Conservation (phyloP, 306 rosid genomes). For the Trichosanthes cucumerina region DNA sequence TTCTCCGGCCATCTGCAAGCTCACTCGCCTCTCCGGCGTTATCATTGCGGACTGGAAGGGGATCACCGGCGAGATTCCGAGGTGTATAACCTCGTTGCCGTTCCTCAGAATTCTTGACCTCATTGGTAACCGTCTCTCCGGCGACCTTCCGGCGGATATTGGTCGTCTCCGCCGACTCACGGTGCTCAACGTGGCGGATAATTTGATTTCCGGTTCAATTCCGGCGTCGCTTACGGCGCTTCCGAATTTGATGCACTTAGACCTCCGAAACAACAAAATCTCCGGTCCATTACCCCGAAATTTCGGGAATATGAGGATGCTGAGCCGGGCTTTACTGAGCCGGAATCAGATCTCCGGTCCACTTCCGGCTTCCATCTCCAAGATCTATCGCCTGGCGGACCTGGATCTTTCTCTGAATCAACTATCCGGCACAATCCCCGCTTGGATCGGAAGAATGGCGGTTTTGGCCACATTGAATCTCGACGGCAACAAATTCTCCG, state of each 20-base stretch:
- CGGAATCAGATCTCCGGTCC: slow-evolving; percentile 52
- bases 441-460: slow-evolving; percentile 57
- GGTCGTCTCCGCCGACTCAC: slow-evolving; percentile 55
- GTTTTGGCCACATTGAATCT: slow-evolving; percentile 61
- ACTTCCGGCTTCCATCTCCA: slow-evolving; percentile 42
- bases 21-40: slow-evolving; percentile 57
- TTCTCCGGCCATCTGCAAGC: slow-evolving; percentile 60
- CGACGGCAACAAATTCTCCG: slow-evolving; percentile 49
- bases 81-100: slow-evolving; percentile 47
- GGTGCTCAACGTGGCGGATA: slow-evolving; percentile 77
- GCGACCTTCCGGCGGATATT: slow-evolving; percentile 45
- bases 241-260: slow-evolving; percentile 58
- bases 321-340: slow-evolving; percentile 78
- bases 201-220: slow-evolving; percentile 45
- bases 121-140: slow-evolving; percentile 63
- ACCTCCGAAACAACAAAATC: slow-evolving; percentile 65
- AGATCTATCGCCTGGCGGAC: slow-evolving; percentile 76
- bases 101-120: slow-evolving; percentile 82
- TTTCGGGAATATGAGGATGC: slow-evolving; percentile 46
- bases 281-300: slow-evolving; percentile 43
- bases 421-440: slow-evolving; percentile 56
- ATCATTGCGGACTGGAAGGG: slow-evolving; percentile 92
- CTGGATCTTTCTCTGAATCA: slow-evolving; percentile 66
- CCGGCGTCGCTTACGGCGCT: slow-evolving; percentile 50
- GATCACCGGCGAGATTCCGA: slow-evolving; percentile 78